Percentiles rank a stretch among this genome's conserved stretches.
phyloP scores from a whole-genome alignment of 805 yeast genomes.

The Ogataea pini region DNA sequence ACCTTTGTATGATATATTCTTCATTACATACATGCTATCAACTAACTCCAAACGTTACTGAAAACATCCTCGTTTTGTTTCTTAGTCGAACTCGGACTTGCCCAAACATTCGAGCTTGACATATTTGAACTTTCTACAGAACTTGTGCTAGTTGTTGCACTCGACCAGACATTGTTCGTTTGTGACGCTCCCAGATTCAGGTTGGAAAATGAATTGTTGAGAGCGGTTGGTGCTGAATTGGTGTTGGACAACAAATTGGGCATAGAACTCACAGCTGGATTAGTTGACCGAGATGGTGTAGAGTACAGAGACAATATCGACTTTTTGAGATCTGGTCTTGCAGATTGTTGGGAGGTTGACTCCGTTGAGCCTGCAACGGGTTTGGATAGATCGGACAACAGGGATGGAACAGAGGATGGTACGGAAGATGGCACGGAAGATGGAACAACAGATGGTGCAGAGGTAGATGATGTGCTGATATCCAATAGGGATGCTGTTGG shows the following conservation, averaged over 20 bases:
- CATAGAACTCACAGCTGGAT: conserved; percentile 16
- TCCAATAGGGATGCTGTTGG: conserved; percentile 6
- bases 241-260: conserved; percentile 7
- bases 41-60: conserved; percentile 34
- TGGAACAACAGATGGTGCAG: not conserved
- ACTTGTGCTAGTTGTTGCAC: not conserved
- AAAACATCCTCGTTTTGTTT: conserved; percentile 30
- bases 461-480: not conserved
- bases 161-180: conserved; percentile 1
- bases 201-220: conserved; percentile 11
- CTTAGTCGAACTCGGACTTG: conserved; percentile 8
- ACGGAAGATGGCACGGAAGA: conserved; percentile 1
- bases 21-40: too few species aligned
- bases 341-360: conserved; percentile 15
- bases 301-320: conserved; percentile 88
- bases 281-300: conserved; percentile 41
- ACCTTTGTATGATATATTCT: too few species aligned
- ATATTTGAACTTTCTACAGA: conserved; percentile 1
- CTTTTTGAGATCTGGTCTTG: conserved; percentile 85
- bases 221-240: not conserved
- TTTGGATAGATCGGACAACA: conserved; percentile 6
- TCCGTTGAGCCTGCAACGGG: conserved; percentile 8
- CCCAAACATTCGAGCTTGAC: conserved; percentile 19
- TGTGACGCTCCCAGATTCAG: conserved; percentile 3
- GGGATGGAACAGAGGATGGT: conserved; percentile 13